A percentile compares a stretch with the other conserved stretches of the same genome.
phyloP scores from a whole-genome alignment of 805 yeast genomes.

The Saccharomyces paradoxus region DNA sequence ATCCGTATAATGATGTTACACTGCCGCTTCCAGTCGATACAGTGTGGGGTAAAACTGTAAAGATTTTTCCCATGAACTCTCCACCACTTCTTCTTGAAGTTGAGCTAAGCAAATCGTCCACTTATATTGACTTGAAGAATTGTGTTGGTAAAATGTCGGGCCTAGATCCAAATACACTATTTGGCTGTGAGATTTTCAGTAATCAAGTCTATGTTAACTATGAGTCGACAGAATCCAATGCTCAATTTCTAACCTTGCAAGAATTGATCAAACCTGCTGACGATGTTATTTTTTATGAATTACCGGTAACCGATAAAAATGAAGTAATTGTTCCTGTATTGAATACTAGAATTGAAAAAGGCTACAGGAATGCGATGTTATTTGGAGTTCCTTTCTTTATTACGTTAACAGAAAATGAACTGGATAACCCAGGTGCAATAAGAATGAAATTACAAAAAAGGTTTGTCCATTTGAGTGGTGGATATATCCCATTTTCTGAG shows the following conservation, averaged over 20 bases:
- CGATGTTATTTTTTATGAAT: conserved; percentile 56
- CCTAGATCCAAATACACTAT: conserved; percentile 32
- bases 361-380: conserved; percentile 35
- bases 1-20: conserved; percentile 86
- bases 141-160: conserved; percentile 46
- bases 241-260: conserved; percentile 51
- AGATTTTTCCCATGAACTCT: conserved; percentile 52
- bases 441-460: conserved; percentile 46
- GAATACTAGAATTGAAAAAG: conserved; percentile 36
- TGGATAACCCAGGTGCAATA: conserved; percentile 48
- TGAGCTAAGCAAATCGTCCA: conserved; percentile 59
- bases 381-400: conserved; percentile 78
- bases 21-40: conserved; percentile 76
- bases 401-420: conserved; percentile 44
- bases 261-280: conserved; percentile 61
- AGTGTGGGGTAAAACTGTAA: conserved; percentile 60
- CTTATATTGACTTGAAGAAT: conserved; percentile 52
- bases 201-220: conserved; percentile 62
- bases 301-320: conserved; percentile 33
- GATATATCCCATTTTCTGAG: conserved; percentile 28
- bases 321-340: conserved; percentile 56
- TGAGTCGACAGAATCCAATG: conserved; percentile 47
- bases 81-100: conserved; percentile 52
- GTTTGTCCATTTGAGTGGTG: conserved; percentile 42
- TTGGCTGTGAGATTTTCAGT: conserved; percentile 57